Evolutionary conservation across 2,329 filamentous ascomycete genomes (phyloP), one percentile per base, ranked within the genome.

Genomic region (Grosmannia serpens): DNA sequence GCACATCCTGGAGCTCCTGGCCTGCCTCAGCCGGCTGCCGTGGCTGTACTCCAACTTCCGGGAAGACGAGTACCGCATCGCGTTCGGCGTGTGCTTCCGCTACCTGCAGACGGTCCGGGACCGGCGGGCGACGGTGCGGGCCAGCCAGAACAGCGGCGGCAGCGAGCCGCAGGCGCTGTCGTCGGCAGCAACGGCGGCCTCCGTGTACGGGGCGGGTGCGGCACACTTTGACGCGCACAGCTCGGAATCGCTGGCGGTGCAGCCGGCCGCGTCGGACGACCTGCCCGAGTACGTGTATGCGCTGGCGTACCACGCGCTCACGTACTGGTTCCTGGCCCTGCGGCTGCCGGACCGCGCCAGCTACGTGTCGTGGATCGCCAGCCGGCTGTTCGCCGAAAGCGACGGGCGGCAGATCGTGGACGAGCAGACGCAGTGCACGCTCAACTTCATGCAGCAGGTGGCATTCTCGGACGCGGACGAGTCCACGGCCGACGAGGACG

Each of bases 1-100:
- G 61, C 94, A 99, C 68, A 95, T 99, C 61, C 77, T 99, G 55
- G 94, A 99, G 68, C 97, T 99, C 67, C 76, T 99, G n/a, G 88
- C 89, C 11, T 87, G 90, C 55, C 79, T 99, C 31, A 91, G 91
- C 57, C 86, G 92, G 41, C 76, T 96, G 59, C 89, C 89, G 11
- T 83, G 89, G 61, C 79, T 96, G 1, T 95, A 91, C 68, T 84
- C 89, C 67, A 95, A 96, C 67, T 89, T 96, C 69, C 83, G 89
- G 56, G 87, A 95, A 65, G 90, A 96, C 49, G 91, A 97, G 67
- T 96, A 92, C 70, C 88, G 89, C 62, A 91, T 89, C 57, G 89
- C 97, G 1, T 97, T 99, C 69, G 94, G 89, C 11, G 95, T 99
- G 53, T 96, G 91, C 67, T 91, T 96, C 70, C 85, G 91, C 56